Conservation (phyloP, 495 filamentous ascomycete species). For the Daldinia childiae region DNA sequence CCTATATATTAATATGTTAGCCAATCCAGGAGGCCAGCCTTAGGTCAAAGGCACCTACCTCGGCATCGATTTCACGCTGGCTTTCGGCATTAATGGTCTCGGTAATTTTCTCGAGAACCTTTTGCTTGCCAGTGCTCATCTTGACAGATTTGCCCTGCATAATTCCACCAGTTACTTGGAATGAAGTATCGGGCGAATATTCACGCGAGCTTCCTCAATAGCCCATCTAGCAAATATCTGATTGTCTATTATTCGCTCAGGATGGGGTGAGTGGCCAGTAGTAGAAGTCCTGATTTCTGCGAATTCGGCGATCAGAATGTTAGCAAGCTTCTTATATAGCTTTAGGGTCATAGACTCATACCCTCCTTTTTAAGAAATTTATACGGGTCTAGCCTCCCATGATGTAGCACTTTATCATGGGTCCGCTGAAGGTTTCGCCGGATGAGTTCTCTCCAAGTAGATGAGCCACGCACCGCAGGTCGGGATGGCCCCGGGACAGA, state of each 20-base stretch:
- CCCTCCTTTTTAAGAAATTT: neutral
- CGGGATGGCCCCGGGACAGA: neutral
- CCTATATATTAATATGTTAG: slow-evolving; percentile 6
- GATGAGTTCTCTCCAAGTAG: neutral
- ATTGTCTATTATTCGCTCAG: slow-evolving; percentile 1
- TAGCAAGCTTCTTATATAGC: neutral
- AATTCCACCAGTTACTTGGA: slow-evolving; percentile 22
- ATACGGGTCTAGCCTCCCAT: slow-evolving; percentile 15
- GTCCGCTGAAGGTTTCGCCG: neutral
- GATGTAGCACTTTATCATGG: neutral
- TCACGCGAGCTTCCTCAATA: slow-evolving; percentile 22
- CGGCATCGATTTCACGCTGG: slow-evolving; percentile 36
- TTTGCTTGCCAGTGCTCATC: neutral
- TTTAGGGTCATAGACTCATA: neutral
- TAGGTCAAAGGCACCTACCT: slow-evolving; percentile 13
- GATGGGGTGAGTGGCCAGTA: slow-evolving; percentile 22
- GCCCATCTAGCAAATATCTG: slow-evolving; percentile 23
- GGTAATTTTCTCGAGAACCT: slow-evolving; percentile 11
- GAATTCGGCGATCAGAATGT: slow-evolving; percentile 10
- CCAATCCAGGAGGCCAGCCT: neutral
- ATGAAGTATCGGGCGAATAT: slow-evolving; percentile 18
- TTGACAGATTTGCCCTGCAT: slow-evolving; percentile 33
- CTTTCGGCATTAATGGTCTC: slow-evolving; percentile 26
- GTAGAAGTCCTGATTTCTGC: slow-evolving; percentile 29
- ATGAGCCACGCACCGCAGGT: neutral